Base-by-base conservation (phyloP, 129 eudicot species). In the Flaveria linearis region DNA sequence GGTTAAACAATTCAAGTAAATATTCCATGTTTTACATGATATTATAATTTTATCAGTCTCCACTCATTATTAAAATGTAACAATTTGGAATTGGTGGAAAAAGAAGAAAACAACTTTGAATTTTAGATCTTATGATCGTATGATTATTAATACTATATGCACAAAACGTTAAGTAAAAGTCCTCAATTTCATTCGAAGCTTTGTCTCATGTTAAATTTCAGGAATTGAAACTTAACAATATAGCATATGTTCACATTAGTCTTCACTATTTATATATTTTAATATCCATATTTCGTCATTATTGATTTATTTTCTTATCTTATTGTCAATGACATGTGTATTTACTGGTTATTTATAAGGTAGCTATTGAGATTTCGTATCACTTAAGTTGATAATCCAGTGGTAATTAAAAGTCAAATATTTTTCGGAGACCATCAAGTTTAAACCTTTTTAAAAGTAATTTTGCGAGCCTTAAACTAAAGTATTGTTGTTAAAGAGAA, bases 31-130 rank as follows among this genome's bases (percentile, higher is more conserved):
- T 69, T 12, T 28, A 69, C 25, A 23, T 69, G 53, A 69, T 46
- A 13, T 43, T 20, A 46, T 7, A 69, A 69, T 47, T 13, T 69
- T 47, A 69, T 28, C 1, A 23, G 43, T 14, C 14, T 46, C 60
- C 20, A 42, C 6, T 11, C 55, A 52, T 28, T 70, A 26, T 71
- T 49, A 26, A 71, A 70, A 70, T 50, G 23, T 30, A 50, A 28
- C 62, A 50, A 36, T 60, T 36, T 72, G 51, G 65, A 33, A n/a
- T 49, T 12, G 18, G 51, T 55, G 50, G 30, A 33, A 52, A 52
- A 53, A n/a, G 17, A 51, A 4, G 51, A 30, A 28, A 72, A 52
- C 65, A 72, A 51, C 76, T 72, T 72, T 53, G 76, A 72, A 72
- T 52, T 52, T 53, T 30, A 52, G 23, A 52, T 53, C 30, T 56